phyloP scores from a whole-genome alignment of 306 rosid species.

The Acacia melanoxylon region DNA sequence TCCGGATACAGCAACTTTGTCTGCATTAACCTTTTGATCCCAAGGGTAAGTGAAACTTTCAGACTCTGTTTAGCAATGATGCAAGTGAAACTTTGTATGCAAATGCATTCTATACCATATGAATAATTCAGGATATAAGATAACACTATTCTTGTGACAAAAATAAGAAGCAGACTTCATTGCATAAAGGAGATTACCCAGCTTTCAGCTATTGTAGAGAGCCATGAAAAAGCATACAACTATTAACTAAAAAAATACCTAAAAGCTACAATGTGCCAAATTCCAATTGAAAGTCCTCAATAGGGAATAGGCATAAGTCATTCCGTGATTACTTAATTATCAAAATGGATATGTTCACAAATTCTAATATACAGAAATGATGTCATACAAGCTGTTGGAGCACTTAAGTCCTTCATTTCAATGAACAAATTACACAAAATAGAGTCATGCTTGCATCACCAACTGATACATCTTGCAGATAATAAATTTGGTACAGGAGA shows the following conservation, averaged over 20 bases:
- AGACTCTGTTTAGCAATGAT: slow-evolving; percentile 10
- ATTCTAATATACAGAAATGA: background rate
- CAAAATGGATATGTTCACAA: background rate
- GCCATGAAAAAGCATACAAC: background rate
- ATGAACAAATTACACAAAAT: background rate
- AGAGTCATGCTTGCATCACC: slow-evolving; percentile 12
- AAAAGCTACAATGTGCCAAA: background rate
- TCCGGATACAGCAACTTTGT: slow-evolving; percentile 90
- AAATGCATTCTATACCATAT: slow-evolving; percentile 2
- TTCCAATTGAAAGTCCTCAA: background rate
- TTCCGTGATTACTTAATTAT: background rate
- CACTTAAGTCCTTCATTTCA: background rate
- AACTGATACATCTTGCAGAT: background rate
- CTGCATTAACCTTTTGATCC: slow-evolving; percentile 79
- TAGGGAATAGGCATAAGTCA: background rate
- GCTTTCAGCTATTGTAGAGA: background rate
- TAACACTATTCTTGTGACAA: background rate
- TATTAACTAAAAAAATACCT: background rate
- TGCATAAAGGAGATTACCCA: background rate
- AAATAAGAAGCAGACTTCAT: background rate
- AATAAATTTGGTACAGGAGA: slow-evolving; percentile 7
- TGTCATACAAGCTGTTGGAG: background rate
- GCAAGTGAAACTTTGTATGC: background rate
- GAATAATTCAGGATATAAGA: slow-evolving; percentile 1
- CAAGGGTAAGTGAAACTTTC: slow-evolving; percentile 33